Evolutionary conservation across 257 asterid genomes (phyloP).

Genomic region (Solanum paucissectum): DNA sequence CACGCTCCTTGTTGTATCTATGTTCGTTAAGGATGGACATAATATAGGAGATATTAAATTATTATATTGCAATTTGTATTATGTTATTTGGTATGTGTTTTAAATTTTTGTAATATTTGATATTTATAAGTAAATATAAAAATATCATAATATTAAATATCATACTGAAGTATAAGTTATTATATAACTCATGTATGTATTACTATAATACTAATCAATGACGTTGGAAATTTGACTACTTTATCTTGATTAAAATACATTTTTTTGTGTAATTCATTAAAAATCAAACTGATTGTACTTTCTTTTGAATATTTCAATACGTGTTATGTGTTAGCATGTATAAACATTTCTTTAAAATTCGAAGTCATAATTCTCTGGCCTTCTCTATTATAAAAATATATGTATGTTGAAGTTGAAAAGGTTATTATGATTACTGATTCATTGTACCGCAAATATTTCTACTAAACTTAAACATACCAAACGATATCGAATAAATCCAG

Average conservation of each 20-base stretch:
- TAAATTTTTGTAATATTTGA: background rate
- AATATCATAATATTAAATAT: background rate
- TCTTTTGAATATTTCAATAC: background rate
- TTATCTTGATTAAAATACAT: background rate
- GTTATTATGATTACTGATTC: background rate
- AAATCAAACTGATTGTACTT: background rate
- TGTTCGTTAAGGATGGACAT: background rate
- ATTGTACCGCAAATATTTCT: accelerated
- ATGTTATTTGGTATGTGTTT: background rate
- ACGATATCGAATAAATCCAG: background rate
- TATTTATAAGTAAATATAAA: background rate
- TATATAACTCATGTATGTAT: too few relatives aligned
- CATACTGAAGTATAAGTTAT: background rate
- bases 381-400: background rate
- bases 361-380: background rate
- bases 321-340: background rate
- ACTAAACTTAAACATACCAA: background rate
- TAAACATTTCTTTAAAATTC: background rate
- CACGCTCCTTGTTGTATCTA: background rate
- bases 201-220: too few relatives aligned
- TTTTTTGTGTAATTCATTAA: background rate
- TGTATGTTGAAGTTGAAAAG: background rate
- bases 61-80: background rate
- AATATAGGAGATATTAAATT: background rate
- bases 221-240: background rate